Evolutionary conservation across 441 rosid species (phyloP), one percentile per base, ranked within the genome.

Genomic region (Arabidopsis lyrata): DNA sequence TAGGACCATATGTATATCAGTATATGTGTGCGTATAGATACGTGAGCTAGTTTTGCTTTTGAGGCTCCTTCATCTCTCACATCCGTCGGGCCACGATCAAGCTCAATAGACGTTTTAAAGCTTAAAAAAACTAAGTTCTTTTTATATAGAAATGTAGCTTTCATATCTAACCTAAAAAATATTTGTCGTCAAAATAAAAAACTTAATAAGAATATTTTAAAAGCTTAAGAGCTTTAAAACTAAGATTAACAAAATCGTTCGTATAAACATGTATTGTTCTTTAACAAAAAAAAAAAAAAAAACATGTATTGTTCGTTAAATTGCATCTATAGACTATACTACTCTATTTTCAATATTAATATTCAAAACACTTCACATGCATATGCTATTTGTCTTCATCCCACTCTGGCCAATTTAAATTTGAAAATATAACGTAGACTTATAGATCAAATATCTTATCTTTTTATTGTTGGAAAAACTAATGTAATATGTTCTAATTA

Each of bases 21-120:
- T n/a, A n/a, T 59, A 47, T 24, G 18, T 68, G 54, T 62, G 41
- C 42, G 59, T 68, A 68, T 68, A 67, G 63, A 53, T 75, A 75
- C 50, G 69, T 68, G 69, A 67, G 1, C 16, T 27, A 42, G 42
- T 53, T 75, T 75, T 52, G 64, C 48, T 24, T 53, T 35, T 18
- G 29, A 20, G 56, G 68, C 52, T 67, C 42, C 52, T 50, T 36
- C 36, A 2, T 36, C 55, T 29, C 67, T 66, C 39, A 41, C 63
- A 47, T 56, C 44, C 27, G 16, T 47, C 24, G 41, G 72, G 72
- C 59, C 71, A 45, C 56, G 39, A 67, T 57, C 72, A 66, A 66
- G 35, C 54, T 66, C 18, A 48, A 57, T 56, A 57, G 44, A 58
- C 66, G 24, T 74, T 49, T 74, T 3, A 20, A 50, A 66, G 54